Evolutionary conservation across 2,329 filamentous ascomycete genomes (phyloP).

Genomic region (Ophiosphaerella herpotricha): DNA sequence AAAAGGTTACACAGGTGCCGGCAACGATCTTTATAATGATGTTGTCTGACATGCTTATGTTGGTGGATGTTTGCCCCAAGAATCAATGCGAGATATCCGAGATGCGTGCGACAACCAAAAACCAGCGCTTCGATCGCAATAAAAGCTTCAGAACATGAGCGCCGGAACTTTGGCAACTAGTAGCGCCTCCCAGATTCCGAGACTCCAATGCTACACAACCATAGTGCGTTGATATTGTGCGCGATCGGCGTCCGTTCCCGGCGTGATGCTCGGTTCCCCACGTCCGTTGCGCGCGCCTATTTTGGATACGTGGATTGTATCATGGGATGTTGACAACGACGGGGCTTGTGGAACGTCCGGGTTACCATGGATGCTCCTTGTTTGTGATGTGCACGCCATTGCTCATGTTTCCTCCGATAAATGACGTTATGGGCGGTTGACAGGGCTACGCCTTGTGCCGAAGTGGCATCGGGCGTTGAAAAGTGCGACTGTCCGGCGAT

Average conservation of each 20-base stretch:
- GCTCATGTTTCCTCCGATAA: not conserved
- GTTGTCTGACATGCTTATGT: constrained; percentile 37
- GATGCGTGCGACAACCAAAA: not conserved
- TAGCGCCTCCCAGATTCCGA: constrained; percentile 6
- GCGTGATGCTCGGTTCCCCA: constrained; percentile 19
- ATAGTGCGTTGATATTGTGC: not conserved
- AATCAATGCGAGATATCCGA: not conserved
- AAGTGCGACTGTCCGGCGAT: too few relatives aligned
- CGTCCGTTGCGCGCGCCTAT: constrained; percentile 9
- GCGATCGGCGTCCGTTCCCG: constrained; percentile 3
- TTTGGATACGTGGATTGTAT: constrained; percentile 9
- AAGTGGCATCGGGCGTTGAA: too few relatives aligned
- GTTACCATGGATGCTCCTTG: not conserved
- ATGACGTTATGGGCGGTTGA: not conserved
- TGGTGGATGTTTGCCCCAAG: not conserved
- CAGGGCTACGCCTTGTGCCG: too few relatives aligned
- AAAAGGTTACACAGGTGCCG: constrained; percentile 54
- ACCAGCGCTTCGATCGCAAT: constrained; percentile 6
- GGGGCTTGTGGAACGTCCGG: not conserved
- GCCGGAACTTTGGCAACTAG: constrained; percentile 3
- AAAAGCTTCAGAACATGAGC: constrained; percentile 8
- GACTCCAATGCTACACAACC: not conserved
- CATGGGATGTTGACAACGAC: constrained; percentile 4
- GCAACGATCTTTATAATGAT: constrained; percentile 46
- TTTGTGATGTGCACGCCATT: not conserved